Base-by-base conservation (phyloP, 1,284 basidiomycete genomes). In the Singerocomus rubriflavus region DNA sequence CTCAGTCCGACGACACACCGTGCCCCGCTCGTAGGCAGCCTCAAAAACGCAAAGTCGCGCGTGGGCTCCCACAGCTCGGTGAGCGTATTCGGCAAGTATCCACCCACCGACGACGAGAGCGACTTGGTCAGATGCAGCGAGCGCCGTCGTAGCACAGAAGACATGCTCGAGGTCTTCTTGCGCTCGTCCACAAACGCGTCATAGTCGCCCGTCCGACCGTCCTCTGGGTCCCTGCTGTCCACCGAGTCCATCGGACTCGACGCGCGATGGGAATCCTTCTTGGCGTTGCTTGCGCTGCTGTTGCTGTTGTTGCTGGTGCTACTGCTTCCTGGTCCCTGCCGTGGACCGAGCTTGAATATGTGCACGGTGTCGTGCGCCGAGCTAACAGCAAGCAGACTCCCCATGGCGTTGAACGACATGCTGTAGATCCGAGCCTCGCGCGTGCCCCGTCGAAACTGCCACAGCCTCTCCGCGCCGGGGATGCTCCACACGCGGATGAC, bases 41-140 rank as follows among this genome's bases (percentile, higher is more conserved):
- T 87, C 54, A 98, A 74, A 67, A 84, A 95, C 0, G 97, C 96
- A 69, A 99, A 99, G 67, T 98, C 96, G 5, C 97, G 78, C 43
- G 89, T 81, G 0, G 97, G 96, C 63, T 99, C 97, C 95, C 95
- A 99, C 74, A 98, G 88, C 67, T 98, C 95, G 10, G 94, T 92
- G 33, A 99, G 70, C 2, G 92, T 86, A 58, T 88, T 88, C 0
- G 96, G 97, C 7, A 98, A 78, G 65, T 97, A 97, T 0, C 90
- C 89, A 6, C 95, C 93, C 12, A 96, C 83, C 0, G 88, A 88
- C 12, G 88, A 80, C 0, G 92, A 88, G 32, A 95, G 69, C 50
- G 79, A 83, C 68, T 91, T 89, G 13, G 91, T 91, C 55, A 95
- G 69, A 52, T 88, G 84, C 58, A 91, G 66, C 2, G 90, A 93